Evolutionary conservation across 768 basidiomycete genomes (phyloP).

Genomic region (Boletellus ananas): DNA sequence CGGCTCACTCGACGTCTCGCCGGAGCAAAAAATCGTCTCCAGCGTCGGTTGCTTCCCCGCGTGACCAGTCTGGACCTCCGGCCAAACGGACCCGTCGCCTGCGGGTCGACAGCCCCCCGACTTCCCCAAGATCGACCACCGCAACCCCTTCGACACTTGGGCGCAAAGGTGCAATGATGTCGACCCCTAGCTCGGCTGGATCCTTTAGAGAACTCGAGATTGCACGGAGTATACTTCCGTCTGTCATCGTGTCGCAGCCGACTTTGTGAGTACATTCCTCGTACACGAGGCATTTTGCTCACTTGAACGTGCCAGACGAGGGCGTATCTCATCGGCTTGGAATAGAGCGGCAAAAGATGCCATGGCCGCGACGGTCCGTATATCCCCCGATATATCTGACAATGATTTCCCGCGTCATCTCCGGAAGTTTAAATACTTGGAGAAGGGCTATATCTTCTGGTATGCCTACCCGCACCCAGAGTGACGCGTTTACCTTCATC

Average conservation of each 20-base stretch:
- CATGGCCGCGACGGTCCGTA: slow-evolving; percentile 31
- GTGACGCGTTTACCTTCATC: slow-evolving; percentile 7
- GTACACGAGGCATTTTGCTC: neutral
- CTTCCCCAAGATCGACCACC: slow-evolving; percentile 4
- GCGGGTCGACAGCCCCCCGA: slow-evolving; percentile 2
- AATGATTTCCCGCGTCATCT: slow-evolving; percentile 41
- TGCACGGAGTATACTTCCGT: slow-evolving; percentile 6
- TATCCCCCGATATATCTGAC: slow-evolving; percentile 33
- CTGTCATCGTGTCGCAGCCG: slow-evolving; percentile 18
- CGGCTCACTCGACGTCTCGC: slow-evolving; percentile 3
- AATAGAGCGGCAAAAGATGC: slow-evolving; percentile 20
- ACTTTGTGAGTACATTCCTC: slow-evolving; percentile 16
- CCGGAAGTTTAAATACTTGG: slow-evolving; percentile 48
- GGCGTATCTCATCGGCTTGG: slow-evolving; percentile 31
- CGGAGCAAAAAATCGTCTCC: slow-evolving; percentile 14
- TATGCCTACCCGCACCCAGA: slow-evolving; percentile 19
- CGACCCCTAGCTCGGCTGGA: slow-evolving; percentile 13
- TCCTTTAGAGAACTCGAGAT: slow-evolving; percentile 6
- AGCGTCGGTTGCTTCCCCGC: slow-evolving; percentile 2
- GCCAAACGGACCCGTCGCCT: slow-evolving; percentile 8
- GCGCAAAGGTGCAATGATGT: slow-evolving; percentile 2
- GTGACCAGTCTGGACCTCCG: slow-evolving; percentile 10
- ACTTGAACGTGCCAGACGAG: slow-evolving; percentile 17
- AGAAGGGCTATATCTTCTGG: slow-evolving; percentile 48
- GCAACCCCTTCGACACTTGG: neutral